Evolutionary conservation across 2,329 filamentous ascomycete genomes (phyloP).

Genomic region (Calonectria fujianensis): DNA sequence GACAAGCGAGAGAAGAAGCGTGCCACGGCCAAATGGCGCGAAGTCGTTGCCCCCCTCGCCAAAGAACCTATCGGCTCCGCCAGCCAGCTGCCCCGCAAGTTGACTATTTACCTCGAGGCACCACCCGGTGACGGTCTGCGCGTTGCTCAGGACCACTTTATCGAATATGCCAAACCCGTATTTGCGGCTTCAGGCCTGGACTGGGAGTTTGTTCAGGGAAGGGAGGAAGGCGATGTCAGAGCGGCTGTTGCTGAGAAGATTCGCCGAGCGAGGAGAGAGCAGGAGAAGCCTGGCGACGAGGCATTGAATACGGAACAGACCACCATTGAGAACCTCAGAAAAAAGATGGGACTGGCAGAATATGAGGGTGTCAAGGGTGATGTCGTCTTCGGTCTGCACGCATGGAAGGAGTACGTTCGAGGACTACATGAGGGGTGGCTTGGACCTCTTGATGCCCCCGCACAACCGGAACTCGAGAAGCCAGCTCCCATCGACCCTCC

Average conservation of each 20-base stretch:
- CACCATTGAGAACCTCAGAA: conserved; percentile 77
- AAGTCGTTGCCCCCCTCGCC: conserved; percentile 88
- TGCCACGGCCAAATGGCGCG: conserved; percentile 90
- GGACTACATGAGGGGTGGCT: conserved; percentile 98
- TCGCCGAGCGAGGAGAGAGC: conserved; percentile 79
- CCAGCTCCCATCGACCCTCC: conserved; percentile 52
- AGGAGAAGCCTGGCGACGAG: conserved; percentile 70
- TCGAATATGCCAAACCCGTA: conserved; percentile 96
- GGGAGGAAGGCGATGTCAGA: conserved; percentile 93
- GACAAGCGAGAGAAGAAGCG: conserved; percentile 93
- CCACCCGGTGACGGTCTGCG: conserved; percentile 92
- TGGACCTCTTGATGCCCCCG: conserved; percentile 83
- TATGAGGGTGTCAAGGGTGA: conserved; percentile 87
- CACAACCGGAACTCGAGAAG: conserved; percentile 55
- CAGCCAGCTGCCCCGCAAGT: conserved; percentile 84
- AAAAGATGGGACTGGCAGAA: conserved; percentile 79
- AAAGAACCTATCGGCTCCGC: conserved; percentile 81
- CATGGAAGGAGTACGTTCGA: conserved; percentile 98
- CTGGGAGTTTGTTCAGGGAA: conserved; percentile 96
- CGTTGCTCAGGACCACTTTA: conserved; percentile 93
- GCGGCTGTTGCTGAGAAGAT: conserved; percentile 91
- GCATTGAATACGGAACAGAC: conserved; percentile 71
- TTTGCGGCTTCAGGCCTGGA: conserved; percentile 92
- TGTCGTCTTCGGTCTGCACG: conserved; percentile 90
- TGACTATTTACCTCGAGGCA: conserved; percentile 90